Percentiles rank a stretch among this genome's conserved stretches.
Evolutionary conservation across 768 basidiomycete species (phyloP).

Genomic region (Leccinum uliginosum): DNA sequence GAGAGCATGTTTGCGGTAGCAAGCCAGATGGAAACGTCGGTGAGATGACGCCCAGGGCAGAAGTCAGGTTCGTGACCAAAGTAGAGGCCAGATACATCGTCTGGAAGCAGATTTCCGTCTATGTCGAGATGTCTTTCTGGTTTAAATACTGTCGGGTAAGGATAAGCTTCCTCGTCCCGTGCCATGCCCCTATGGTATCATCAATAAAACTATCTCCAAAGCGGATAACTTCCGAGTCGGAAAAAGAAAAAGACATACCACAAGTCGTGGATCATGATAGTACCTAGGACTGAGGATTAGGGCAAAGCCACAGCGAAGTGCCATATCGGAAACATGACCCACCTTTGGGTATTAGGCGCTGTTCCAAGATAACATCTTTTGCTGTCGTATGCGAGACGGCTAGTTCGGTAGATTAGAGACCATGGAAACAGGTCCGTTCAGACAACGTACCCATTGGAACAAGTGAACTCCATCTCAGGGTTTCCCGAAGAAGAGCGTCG

Average conservation of each 20-base stretch:
- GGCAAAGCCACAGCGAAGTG: not conserved
- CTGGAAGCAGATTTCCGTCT: conserved; percentile 16
- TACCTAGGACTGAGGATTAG: conserved; percentile 11
- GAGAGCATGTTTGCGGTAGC: conserved; percentile 16
- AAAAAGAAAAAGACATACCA: conserved; percentile 11
- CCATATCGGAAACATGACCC: not conserved
- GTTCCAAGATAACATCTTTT: conserved; percentile 38
- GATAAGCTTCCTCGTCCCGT: conserved; percentile 19
- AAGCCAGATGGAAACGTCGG: conserved; percentile 17
- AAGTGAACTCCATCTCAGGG: conserved; percentile 19
- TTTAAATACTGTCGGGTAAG: conserved; percentile 30
- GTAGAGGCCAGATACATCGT: conserved; percentile 19
- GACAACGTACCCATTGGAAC: conserved; percentile 18
- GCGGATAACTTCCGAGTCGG: not conserved
- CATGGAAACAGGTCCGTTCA: not conserved
- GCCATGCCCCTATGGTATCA: conserved; percentile 17
- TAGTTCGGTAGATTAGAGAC: conserved; percentile 1
- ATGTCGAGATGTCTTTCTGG: conserved; percentile 31
- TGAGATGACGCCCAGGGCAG: conserved; percentile 21
- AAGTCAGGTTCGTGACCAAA: conserved; percentile 34
- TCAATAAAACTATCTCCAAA: not conserved
- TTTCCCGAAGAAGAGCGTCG: conserved; percentile 22
- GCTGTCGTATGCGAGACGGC: conserved; percentile 30
- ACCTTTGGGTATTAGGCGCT: conserved; percentile 51
- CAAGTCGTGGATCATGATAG: conserved; percentile 20